Percentiles rank a stretch among this genome's conserved stretches.
Evolutionary conservation across 768 basidiomycete species (phyloP).

Genomic region (Termitomyces eurrhizus): DNA sequence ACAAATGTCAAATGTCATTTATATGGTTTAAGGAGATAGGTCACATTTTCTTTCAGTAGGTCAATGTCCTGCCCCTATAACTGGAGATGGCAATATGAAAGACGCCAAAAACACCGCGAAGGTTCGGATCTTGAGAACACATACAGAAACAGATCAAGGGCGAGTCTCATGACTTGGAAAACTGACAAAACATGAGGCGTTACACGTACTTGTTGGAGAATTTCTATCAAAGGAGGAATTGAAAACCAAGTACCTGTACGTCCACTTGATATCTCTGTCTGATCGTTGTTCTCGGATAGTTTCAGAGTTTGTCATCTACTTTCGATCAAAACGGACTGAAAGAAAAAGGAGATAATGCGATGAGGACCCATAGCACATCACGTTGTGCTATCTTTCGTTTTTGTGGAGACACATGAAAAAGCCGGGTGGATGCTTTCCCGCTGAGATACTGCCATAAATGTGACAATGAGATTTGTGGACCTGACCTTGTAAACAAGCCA

Average conservation of each 20-base stretch:
- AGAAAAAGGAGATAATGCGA: background rate
- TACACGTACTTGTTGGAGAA: background rate
- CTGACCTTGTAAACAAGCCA: background rate
- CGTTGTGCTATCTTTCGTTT: background rate
- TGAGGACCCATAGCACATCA: background rate
- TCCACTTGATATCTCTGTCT: background rate
- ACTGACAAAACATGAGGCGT: background rate
- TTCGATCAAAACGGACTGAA: background rate
- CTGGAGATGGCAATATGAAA: background rate
- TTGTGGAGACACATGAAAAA: background rate
- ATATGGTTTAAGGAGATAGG: background rate
- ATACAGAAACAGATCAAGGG: background rate
- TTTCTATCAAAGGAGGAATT: background rate
- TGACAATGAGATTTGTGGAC: background rate
- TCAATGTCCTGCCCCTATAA: background rate
- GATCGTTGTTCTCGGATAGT: background rate
- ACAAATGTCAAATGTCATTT: background rate
- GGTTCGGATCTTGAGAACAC: background rate
- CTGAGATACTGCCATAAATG: background rate
- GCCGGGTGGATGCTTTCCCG: background rate
- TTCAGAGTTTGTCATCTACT: background rate
- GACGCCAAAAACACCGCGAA: background rate
- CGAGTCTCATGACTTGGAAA: background rate
- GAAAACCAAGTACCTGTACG: background rate
- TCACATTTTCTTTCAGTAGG: background rate